phyloP scores from a whole-genome alignment of 495 filamentous ascomycete genomes.

The Lasiosphaeria ovina region DNA sequence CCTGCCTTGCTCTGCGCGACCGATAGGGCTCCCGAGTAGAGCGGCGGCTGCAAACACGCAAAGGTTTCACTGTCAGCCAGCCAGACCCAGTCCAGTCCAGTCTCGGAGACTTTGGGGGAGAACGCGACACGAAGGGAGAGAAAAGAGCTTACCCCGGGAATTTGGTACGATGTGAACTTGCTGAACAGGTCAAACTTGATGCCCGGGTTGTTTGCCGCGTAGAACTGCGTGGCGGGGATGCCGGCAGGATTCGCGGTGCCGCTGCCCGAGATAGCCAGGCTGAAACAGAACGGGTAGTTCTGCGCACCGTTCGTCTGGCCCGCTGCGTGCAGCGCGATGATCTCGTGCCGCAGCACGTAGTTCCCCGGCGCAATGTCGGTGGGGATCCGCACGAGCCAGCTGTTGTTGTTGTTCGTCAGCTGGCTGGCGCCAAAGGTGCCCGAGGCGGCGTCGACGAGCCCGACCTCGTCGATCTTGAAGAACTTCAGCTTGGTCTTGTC shows the following conservation, averaged over 20 bases:
- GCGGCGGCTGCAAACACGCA: conserved; percentile 18
- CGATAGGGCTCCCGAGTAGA: conserved; percentile 28
- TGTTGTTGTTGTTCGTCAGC: conserved; percentile 67
- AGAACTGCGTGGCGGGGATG: conserved; percentile 59
- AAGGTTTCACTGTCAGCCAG: not conserved
- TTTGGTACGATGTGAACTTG: conserved; percentile 43
- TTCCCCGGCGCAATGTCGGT: conserved; percentile 60
- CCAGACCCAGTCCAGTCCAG: not conserved
- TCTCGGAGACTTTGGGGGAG: not conserved
- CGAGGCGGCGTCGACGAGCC: conserved; percentile 54
- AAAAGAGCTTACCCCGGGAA: conserved; percentile 38
- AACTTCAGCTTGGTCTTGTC: conserved; percentile 67
- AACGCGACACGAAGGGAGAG: not conserved
- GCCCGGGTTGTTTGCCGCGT: conserved; percentile 59
- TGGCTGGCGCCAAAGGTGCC: conserved; percentile 49
- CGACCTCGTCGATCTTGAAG: conserved; percentile 72
- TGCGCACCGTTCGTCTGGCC: conserved; percentile 63
- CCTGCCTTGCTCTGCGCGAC: conserved; percentile 24
- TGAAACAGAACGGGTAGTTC: conserved; percentile 78
- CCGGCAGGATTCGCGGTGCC: conserved; percentile 60
- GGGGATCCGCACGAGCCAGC: conserved; percentile 68
- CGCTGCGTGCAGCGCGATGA: conserved; percentile 77
- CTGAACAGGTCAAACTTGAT: conserved; percentile 66
- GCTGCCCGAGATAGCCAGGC: conserved; percentile 65
- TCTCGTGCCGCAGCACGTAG: conserved; percentile 79